phyloP scores from a whole-genome alignment of 2,329 filamentous ascomycete species.

The Colletotrichum godetiae region DNA sequence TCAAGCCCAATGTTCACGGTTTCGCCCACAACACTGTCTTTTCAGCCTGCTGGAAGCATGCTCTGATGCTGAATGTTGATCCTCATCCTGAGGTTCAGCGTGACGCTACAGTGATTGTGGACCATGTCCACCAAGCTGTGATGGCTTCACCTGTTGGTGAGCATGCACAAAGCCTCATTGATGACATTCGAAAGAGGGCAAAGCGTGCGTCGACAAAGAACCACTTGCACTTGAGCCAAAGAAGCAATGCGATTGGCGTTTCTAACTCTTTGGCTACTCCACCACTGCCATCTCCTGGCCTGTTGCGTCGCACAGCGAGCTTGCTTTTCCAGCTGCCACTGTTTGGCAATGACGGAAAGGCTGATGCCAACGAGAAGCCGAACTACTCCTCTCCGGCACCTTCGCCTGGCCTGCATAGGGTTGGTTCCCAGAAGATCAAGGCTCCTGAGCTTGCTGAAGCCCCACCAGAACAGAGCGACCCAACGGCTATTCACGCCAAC shows the following conservation, averaged over 20 bases:
- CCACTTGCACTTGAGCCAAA: constrained; percentile 53
- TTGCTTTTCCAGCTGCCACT: constrained; percentile 69
- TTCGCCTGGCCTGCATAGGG: constrained; percentile 49
- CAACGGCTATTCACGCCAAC: constrained; percentile 71
- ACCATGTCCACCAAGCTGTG: constrained; percentile 83
- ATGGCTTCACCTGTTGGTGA: constrained; percentile 80
- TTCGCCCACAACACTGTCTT: constrained; percentile 91
- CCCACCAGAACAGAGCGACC: constrained; percentile 81
- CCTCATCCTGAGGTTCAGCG: constrained; percentile 93
- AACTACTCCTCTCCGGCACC: constrained; percentile 37
- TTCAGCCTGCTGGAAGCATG: constrained; percentile 92
- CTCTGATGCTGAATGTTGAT: constrained; percentile 90
- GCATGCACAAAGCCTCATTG: constrained; percentile 77
- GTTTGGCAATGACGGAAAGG: constrained; percentile 60
- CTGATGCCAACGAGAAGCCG: constrained; percentile 35
- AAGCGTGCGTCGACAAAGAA: constrained; percentile 59
- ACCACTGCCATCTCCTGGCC: constrained; percentile 65
- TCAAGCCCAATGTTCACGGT: constrained; percentile 67
- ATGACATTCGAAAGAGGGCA: constrained; percentile 73
- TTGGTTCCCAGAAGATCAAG: constrained; percentile 52
- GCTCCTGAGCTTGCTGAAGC: constrained; percentile 56
- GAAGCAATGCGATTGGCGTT: constrained; percentile 54
- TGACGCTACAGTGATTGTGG: constrained; percentile 86
- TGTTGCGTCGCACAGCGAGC: constrained; percentile 73
- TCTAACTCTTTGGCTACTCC: constrained; percentile 47